A percentile compares a stretch with the other conserved stretches of the same genome.
phyloP scores from a whole-genome alignment of 495 filamentous ascomycete species.

The Neurospora sp. region DNA sequence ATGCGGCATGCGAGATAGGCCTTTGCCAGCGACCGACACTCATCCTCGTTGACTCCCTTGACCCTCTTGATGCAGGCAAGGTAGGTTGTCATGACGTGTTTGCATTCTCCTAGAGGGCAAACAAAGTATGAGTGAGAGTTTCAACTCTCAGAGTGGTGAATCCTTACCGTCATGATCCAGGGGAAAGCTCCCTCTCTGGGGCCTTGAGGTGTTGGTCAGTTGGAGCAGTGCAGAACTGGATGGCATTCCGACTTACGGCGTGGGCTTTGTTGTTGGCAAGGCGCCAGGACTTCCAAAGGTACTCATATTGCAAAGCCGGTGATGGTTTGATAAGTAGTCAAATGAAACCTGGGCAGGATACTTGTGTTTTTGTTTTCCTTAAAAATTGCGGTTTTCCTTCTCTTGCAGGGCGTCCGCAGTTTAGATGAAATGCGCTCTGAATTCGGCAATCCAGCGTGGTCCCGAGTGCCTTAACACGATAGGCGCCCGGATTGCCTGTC shows the following conservation, averaged over 20 bases:
- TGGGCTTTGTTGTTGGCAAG: slow-evolving; percentile 61
- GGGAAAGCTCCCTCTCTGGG: slow-evolving; percentile 91
- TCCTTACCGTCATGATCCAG: slow-evolving; percentile 83
- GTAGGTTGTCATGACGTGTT: slow-evolving; percentile 71
- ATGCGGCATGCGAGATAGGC: slow-evolving; percentile 84
- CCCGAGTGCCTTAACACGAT: background rate
- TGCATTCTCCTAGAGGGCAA: slow-evolving; percentile 69
- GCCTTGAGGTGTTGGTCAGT: slow-evolving; percentile 37
- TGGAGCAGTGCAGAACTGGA: background rate
- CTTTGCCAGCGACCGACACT: slow-evolving; percentile 78
- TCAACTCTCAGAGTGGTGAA: background rate
- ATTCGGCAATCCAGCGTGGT: background rate
- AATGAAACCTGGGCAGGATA: background rate
- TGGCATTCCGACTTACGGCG: slow-evolving; percentile 49
- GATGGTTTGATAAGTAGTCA: background rate
- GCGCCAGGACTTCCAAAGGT: slow-evolving; percentile 73
- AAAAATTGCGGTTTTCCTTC: background rate
- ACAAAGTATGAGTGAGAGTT: slow-evolving; percentile 3
- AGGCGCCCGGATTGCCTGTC: background rate
- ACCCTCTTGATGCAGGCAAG: slow-evolving; percentile 73
- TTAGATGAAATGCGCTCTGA: background rate
- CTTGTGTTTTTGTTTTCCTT: background rate
- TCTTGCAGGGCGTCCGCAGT: background rate
- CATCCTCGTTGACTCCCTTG: slow-evolving; percentile 72
- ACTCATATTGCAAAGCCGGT: slow-evolving; percentile 30